Evolutionary conservation across 192 early-diverging fungal species (phyloP), one percentile per base, ranked within the genome.

Genomic region (Globomyces pollinis-pini): DNA sequence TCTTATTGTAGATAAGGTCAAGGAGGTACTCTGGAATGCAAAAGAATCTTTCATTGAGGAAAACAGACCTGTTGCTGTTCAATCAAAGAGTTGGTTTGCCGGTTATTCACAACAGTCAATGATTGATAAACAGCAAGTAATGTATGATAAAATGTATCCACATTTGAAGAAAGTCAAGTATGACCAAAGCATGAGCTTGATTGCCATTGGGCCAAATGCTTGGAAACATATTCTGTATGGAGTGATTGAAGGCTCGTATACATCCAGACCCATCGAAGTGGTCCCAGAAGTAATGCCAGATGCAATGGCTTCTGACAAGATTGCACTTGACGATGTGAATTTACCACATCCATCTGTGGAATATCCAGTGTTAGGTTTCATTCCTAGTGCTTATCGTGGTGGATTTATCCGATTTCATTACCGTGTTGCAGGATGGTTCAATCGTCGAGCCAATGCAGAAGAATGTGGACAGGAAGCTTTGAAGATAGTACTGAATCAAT

Each of bases 351-450:
- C 52, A 13, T 61, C 42, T 23, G 63, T 75, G 47, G 33, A 57
- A 15, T 51, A 65, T 53, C 70, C 70, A 7, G 13, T 58, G 0
- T 7, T 75, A 20, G 70, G 66, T 33, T 75, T 41, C 50, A 53
- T 75, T 26, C 18, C 70, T 9, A 66, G 53, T 30, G 23, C 36
- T 1, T 55, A 75, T 29, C 55, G 54, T 28, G 24, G 53, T 23
- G 73, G 73, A 1, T 72, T 58, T 62, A 20, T 8, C 8, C 21
- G 44, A 47, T 8, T 47, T 3, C 28, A 47, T 26, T 47, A 47
- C 23, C 63, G 69, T n/a, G 59, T 73, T 38, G 52, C 18, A 31
- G 42, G 53, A 47, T 75, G 66, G 66, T 72, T 75, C 67, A 71
- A 33, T 13, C 31, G 63, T 34, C 59, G 68, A 12, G 3, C 60